Conservation (phyloP, 2,329 filamentous ascomycete species). For the Aureobasidium mangrovei region DNA sequence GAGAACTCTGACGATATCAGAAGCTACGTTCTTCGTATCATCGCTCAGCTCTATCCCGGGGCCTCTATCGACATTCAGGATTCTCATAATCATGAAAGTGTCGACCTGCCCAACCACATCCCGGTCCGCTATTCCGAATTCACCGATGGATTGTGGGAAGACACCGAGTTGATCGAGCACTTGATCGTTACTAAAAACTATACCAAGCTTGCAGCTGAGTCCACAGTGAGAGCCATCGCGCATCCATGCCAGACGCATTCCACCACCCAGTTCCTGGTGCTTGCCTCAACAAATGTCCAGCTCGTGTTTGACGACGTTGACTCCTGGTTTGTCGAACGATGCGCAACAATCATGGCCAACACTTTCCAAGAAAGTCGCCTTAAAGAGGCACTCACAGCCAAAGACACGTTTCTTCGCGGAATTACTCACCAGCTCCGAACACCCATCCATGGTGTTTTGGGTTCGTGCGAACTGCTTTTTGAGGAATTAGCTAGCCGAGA, state of each 20-base stretch:
- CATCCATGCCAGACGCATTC: conserved; percentile 29
- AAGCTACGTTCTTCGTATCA: conserved; percentile 24
- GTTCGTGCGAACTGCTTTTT: conserved; percentile 33
- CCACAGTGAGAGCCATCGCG: conserved; percentile 32
- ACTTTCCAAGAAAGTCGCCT: conserved; percentile 33
- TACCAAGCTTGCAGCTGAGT: conserved; percentile 20
- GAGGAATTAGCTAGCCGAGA: conserved; percentile 32
- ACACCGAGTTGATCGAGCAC: conserved; percentile 32
- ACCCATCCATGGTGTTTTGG: conserved; percentile 41
- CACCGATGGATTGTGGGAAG: conserved; percentile 38
- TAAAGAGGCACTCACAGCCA: conserved; percentile 35
- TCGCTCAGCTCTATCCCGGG: conserved; percentile 29
- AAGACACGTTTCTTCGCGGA: conserved; percentile 38
- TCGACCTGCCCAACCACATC: conserved; percentile 18
- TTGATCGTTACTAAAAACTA: conserved; percentile 32
- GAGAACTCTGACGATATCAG: conserved; percentile 17
- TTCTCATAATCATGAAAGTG: background rate
- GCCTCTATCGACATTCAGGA: conserved; percentile 25
- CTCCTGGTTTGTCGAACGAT: conserved; percentile 37
- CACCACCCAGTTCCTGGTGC: conserved; percentile 29
- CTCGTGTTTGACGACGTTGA: conserved; percentile 41
- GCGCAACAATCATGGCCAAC: conserved; percentile 31
- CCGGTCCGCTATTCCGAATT: conserved; percentile 25
- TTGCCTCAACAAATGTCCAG: conserved; percentile 35
- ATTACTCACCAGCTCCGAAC: conserved; percentile 42